Base-by-base conservation (phyloP, 768 basidiomycete species). In the Macrolepiota dolichaula region DNA sequence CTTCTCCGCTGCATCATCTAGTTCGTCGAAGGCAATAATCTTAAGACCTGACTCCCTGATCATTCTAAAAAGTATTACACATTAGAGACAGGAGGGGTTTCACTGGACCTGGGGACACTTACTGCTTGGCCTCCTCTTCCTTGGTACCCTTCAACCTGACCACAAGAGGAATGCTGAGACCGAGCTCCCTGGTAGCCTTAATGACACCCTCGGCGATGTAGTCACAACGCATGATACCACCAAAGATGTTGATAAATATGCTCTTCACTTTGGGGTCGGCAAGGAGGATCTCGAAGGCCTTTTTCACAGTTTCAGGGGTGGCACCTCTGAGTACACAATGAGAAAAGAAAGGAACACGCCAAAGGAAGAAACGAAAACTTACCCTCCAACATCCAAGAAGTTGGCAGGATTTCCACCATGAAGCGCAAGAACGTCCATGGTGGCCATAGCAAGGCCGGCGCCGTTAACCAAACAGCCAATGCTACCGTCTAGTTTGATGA, bases 271-370 rank as follows among this genome's bases (percentile, higher is more conserved):
- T 92, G 64, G 88, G 86, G 70, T 98, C 95, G 50, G 85, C 76
- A 24, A 96, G 81, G 24, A 99, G 83, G 67, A 99, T 92, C 76
- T 98, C 95, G 68, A 99, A 99, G 2, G 97, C 97, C 77, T 96
- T 98, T 84, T 98, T 99, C 67, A 99, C 97, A 4, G 97, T 98
- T 70, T 97, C 93, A n/a, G 97, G 95, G 13, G 96, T 98, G 36
- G 97, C 97, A 68, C 96, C 96, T 72, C 92, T 92, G 69, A 27
- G 42, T 59, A 55, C 37, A 42, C 61, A 29, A 61, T 59, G 53
- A 62, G 32, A 37, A 55, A 62, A 63, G 51, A 53, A 19, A 37
- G 40, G 3, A 7, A 62, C 29, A 9, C 1, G 49, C 11, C 27
- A 6, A 32, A 49, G 25, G 17, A 35, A 49, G 17, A 15, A 58